A percentile compares a stretch with the other conserved stretches of the same genome.
phyloP scores from a whole-genome alignment of 805 yeast genomes.

The Yamadazyma laniorum region DNA sequence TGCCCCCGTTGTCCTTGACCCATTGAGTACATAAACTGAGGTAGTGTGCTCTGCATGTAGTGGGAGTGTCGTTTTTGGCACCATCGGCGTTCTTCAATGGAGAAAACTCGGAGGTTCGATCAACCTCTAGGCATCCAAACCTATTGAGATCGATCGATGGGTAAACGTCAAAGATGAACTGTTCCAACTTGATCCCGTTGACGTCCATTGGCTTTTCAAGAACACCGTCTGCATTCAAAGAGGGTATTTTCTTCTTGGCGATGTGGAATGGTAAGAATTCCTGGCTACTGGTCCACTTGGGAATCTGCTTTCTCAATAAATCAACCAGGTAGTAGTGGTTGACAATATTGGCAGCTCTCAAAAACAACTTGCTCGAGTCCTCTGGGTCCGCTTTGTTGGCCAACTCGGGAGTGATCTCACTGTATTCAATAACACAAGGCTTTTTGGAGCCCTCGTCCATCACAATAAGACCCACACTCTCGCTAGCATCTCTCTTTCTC shows the following conservation, averaged over 20 bases:
- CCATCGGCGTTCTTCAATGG: conserved; percentile 92
- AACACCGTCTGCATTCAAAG: conserved; percentile 44
- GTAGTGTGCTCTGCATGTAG: conserved; percentile 67
- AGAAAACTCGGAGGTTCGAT: conserved; percentile 79
- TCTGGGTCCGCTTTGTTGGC: conserved; percentile 62
- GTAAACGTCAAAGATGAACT: conserved; percentile 95
- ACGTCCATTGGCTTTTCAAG: conserved; percentile 64
- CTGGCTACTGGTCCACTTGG: conserved; percentile 67
- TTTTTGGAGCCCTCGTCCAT: conserved; percentile 49
- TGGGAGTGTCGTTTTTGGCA: conserved; percentile 80
- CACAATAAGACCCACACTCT: conserved; percentile 91
- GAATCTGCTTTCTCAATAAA: conserved; percentile 58
- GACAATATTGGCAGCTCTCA: conserved; percentile 95
- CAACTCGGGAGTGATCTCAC: conserved; percentile 78
- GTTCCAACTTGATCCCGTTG: conserved; percentile 94
- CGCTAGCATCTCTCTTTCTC: conserved; percentile 82
- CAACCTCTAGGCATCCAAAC: conserved; percentile 93
- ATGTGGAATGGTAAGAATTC: conserved; percentile 85
- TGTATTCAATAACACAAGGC: conserved; percentile 94
- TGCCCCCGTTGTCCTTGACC: conserved; percentile 71
- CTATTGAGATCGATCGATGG: conserved; percentile 65
- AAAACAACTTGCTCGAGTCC: conserved; percentile 52
- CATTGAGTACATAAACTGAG: conserved; percentile 70
- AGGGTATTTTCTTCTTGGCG: conserved; percentile 85
- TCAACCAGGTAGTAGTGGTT: conserved; percentile 90